Evolutionary conservation across 352 stramenopile genomes (phyloP).

Genomic region (Saprolegnia parasitica): DNA sequence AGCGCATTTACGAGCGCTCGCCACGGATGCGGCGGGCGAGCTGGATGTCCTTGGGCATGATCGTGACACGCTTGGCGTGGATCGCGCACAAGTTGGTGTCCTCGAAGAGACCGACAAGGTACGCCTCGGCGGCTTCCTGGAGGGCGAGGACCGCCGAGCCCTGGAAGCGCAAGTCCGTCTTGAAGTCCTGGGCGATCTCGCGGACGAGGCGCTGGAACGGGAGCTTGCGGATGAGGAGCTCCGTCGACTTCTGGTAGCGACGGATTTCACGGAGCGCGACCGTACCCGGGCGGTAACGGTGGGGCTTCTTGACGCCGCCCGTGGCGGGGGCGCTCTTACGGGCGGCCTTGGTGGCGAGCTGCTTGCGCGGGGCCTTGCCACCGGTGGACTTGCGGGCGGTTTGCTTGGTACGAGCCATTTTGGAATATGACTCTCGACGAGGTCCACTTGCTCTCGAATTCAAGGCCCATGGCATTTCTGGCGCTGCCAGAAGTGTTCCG

Average conservation of each 20-base stretch:
- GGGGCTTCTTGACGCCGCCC: constrained; percentile 37
- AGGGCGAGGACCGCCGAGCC: constrained; percentile 44
- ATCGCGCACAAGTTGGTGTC: constrained; percentile 93
- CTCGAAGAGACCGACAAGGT: constrained; percentile 65
- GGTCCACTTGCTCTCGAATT: background rate
- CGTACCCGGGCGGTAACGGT: constrained; percentile 74
- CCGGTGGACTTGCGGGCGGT: constrained; percentile 29
- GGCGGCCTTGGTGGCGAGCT: constrained; percentile 37
- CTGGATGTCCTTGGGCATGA: constrained; percentile 82
- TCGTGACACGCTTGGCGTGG: constrained; percentile 91
- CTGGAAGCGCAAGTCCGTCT: constrained; percentile 75
- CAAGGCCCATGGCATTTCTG: background rate
- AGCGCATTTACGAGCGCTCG: constrained; percentile 28
- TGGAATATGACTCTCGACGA: constrained; percentile 10
- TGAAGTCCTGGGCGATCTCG: constrained; percentile 77
- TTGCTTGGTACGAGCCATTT: constrained; percentile 36
- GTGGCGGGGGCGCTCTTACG: constrained; percentile 36
- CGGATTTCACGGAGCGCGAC: constrained; percentile 83
- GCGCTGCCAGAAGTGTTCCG: background rate
- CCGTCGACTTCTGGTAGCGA: constrained; percentile 84
- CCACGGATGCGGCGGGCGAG: constrained; percentile 30
- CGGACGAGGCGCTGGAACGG: constrained; percentile 73
- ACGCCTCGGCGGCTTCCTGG: constrained; percentile 33
- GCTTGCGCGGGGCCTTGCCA: constrained; percentile 34
- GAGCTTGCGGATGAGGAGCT: constrained; percentile 79